These are phyloP conservation scores for Tuber brumale DNA, from an alignment of 495 filamentous ascomycete species.

Conservation along the genomic window DNA sequence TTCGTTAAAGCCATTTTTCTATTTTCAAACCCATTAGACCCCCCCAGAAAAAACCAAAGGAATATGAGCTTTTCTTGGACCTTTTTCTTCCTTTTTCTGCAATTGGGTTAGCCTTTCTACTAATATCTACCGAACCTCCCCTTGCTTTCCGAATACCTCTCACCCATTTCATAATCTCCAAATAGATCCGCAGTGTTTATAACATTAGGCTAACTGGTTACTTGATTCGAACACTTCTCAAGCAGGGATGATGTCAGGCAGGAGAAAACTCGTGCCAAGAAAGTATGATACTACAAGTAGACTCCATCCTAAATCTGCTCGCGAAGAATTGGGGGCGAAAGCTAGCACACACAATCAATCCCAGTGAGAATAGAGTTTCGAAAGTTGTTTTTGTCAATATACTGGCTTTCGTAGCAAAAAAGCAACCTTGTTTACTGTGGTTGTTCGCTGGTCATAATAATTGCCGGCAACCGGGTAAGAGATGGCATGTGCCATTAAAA, in stretches of 20 bases:
- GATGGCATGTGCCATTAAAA: background rate
- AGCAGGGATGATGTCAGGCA: too few species aligned
- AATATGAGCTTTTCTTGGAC: background rate
- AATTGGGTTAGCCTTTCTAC: background rate
- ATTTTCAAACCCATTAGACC: background rate
- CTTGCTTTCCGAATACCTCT: background rate
- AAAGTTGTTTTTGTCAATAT: background rate
- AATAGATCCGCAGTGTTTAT: background rate
- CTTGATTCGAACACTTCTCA: background rate
- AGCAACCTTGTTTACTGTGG: background rate
- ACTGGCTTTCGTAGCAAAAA: background rate
- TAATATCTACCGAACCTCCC: background rate
- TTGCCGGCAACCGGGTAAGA: background rate
- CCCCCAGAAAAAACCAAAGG: too few species aligned
- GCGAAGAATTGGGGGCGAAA: background rate
- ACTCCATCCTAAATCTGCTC: background rate
- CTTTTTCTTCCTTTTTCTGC: too few species aligned
- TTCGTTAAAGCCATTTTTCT: background rate
- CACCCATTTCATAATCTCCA: background rate
- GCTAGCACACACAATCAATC: background rate
- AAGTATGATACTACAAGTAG: background rate
- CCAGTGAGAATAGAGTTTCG: background rate
- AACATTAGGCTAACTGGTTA: too few species aligned
- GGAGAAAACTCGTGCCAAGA: background rate
- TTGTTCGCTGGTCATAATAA: background rate